Evolutionary conservation across 805 yeast species (phyloP).

Genomic region (Kazachstania africana): DNA sequence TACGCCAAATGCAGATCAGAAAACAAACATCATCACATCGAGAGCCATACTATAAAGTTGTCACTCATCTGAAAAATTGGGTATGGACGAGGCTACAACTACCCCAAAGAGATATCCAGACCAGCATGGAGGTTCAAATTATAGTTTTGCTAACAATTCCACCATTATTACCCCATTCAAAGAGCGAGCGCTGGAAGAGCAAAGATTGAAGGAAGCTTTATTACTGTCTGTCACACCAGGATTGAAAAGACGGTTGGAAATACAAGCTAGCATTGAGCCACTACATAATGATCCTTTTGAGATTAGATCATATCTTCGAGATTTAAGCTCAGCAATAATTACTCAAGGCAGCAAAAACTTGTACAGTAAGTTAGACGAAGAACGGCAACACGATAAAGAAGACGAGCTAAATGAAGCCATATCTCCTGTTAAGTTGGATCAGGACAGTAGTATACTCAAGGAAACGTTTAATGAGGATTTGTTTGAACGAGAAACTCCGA

Average conservation of each 20-base stretch:
- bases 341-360: conserved; percentile 10
- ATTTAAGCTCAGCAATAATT: conserved; percentile 15
- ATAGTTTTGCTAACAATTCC: too few relatives aligned
- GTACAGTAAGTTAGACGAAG: conserved; percentile 2
- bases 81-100: too few relatives aligned
- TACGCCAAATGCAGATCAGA: too few relatives aligned
- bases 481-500: too few relatives aligned
- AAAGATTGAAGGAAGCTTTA: conserved; percentile 11
- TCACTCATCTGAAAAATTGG: too few relatives aligned
- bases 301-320: conserved; percentile 12
- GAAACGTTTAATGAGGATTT: too few relatives aligned
- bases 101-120: too few relatives aligned
- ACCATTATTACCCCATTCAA: conserved; percentile 15
- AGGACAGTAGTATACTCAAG: not conserved
- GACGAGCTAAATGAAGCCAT: not conserved
- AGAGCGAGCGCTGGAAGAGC: conserved; percentile 16
- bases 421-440: not conserved
- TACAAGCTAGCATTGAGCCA: conserved; percentile 5
- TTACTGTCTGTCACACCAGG: conserved; percentile 15
- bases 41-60: too few relatives aligned
- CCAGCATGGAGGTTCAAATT: too few relatives aligned
- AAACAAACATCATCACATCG: too few relatives aligned
- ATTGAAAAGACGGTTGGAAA: conserved; percentile 6
- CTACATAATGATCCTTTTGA: conserved; percentile 9
- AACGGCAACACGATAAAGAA: not conserved